Conservation (phyloP, 768 basidiomycete genomes). For the Rossbeevera mucosa region DNA sequence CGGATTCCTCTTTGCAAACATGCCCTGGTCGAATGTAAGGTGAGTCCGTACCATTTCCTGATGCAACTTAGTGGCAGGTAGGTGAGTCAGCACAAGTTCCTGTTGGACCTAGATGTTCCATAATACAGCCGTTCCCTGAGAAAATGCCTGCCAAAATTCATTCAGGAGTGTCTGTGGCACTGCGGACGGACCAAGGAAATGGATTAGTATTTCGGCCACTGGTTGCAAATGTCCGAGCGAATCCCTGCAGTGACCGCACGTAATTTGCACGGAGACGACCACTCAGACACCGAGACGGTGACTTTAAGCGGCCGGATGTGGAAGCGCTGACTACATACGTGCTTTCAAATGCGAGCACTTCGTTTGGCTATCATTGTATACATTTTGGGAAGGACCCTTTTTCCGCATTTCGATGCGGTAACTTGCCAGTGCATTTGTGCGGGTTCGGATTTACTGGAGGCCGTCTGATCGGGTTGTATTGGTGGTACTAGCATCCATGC, state of each 20-base stretch:
- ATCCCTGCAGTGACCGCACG: too few relatives aligned
- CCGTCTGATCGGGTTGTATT: background rate
- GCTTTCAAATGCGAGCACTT: background rate
- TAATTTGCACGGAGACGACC: background rate
- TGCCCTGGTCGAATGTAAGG: constrained; percentile 4
- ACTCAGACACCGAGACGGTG: background rate
- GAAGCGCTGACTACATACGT: background rate
- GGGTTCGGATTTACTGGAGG: background rate
- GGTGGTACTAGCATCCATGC: background rate
- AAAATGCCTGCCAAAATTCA: background rate
- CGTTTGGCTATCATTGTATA: background rate
- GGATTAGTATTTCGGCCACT: background rate
- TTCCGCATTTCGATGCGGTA: background rate
- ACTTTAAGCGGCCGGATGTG: background rate
- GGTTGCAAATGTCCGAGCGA: background rate
- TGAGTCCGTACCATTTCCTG: constrained; percentile 2
- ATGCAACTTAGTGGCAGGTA: background rate
- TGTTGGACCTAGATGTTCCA: background rate
- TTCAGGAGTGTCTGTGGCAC: background rate
- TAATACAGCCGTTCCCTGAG: constrained; percentile 3
- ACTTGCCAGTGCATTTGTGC: background rate
- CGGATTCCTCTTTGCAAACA: background rate
- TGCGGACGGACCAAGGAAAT: background rate
- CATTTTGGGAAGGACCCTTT: background rate
- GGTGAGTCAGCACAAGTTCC: constrained; percentile 12